Evolutionary conservation across 352 stramenopile genomes (phyloP).

Genomic region (Pseudoperonospora humuli): DNA sequence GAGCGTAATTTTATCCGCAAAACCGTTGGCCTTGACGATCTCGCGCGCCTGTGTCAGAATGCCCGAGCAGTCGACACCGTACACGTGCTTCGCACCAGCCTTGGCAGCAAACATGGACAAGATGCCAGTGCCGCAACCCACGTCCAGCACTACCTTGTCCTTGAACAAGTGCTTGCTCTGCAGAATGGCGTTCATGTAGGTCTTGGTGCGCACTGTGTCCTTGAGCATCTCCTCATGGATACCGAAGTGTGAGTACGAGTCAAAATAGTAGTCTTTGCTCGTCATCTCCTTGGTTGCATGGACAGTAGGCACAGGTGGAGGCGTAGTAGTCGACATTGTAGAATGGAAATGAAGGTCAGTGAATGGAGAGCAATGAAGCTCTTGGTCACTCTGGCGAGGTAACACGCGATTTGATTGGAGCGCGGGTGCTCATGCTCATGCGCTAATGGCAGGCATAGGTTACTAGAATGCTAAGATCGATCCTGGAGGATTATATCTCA

Average conservation of each 20-base stretch:
- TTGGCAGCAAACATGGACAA: conserved; percentile 96
- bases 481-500: too few species aligned
- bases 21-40: conserved; percentile 94
- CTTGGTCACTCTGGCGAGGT: conserved; percentile 5
- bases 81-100: conserved; percentile 89
- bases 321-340: conserved; percentile 31
- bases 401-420: conserved; percentile 23
- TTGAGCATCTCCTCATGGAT: conserved; percentile 99
- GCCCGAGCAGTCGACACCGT: conserved; percentile 92
- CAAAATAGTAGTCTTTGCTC: conserved; percentile 97
- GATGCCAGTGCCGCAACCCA: conserved; percentile 95
- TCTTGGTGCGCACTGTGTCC: conserved; percentile 93
- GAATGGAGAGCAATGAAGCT: conserved; percentile 9
- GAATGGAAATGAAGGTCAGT: not conserved
- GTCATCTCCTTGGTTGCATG: conserved; percentile 60
- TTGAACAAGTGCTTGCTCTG: conserved; percentile 96
- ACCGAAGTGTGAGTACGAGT: conserved; percentile 97
- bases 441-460: not conserved
- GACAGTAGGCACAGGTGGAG: conserved; percentile 10
- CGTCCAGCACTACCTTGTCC: conserved; percentile 95
- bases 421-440: not conserved
- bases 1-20: conserved; percentile 90
- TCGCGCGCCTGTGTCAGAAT: conserved; percentile 91
- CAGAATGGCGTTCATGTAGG: conserved; percentile 96
- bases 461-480: not conserved